Evolutionary conservation across 257 asterid species (phyloP), one percentile per base, ranked within the genome.

Genomic region (Verbena officinalis): DNA sequence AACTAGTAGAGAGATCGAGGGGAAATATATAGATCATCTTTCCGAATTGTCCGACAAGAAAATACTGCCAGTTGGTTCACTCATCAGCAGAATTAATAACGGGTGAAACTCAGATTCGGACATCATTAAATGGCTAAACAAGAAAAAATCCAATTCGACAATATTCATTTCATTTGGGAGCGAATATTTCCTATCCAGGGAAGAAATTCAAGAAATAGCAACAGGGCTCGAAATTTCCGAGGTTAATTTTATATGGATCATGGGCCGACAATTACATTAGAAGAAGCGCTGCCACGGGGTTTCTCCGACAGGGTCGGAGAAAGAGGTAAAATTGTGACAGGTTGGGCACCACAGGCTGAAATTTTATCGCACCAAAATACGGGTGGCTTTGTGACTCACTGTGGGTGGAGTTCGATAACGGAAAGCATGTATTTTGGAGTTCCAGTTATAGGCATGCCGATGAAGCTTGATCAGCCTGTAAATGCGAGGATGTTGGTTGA

Each of bases 121-220:
- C 19, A 58, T 78, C 69, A 20, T 66, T 27, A 15, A 71, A 39
- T 77, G 86, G 86, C 42, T 80, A 48, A 65, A 70, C 44, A 61
- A 55, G 40, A 75, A 69, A 64, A 50, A 12, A 1, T 31, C 10
- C 20, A 15, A 34, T 15, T 81, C 83, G 9, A 62, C 73, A 9
- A 70, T 81, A n/a, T 81, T 52, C 56, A 61, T 78, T 16, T 75
- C 83, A 1, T 81, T 81, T 42, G 86, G 83, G 7, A 74, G 83
- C 27, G 86, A 81, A 63, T 69, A 65, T 64, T 81, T 68, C 73
- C 48, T 78, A 69, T 48, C 76, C 16, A 61, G 42, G 24, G 65
- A 68, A 11, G 76, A 80, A 40, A 77, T 77, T 0, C 61, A 46
- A 13, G 86, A 78, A 59, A 58, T 78, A 39, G 80, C 80, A 4